Evolutionary conservation across 495 filamentous ascomycete species (phyloP).

Genomic region (Cercophora scortea): DNA sequence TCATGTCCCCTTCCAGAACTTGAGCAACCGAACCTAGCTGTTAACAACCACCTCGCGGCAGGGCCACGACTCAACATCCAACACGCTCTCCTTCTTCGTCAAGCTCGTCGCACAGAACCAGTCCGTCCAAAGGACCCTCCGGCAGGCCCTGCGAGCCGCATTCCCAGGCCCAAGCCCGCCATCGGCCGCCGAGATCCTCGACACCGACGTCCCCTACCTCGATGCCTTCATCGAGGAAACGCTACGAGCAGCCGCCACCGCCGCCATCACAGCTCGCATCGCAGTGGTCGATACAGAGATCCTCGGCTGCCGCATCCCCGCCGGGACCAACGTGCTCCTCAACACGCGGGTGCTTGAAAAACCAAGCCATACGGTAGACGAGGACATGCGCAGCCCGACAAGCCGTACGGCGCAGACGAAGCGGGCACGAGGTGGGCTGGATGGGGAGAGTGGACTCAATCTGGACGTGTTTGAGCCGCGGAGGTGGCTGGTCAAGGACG

Average conservation of each 20-base stretch:
- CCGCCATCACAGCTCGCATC: slow-evolving; percentile 13
- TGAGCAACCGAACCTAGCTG: neutral
- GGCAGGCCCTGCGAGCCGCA: slow-evolving; percentile 9
- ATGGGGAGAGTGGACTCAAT: slow-evolving; percentile 8
- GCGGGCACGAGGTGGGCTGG: slow-evolving; percentile 6
- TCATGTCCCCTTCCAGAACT: neutral
- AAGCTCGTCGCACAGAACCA: slow-evolving; percentile 24
- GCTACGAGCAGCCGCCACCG: slow-evolving; percentile 17
- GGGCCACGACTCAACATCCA: slow-evolving; percentile 21
- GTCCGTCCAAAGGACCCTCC: slow-evolving; percentile 15
- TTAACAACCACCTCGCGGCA: neutral
- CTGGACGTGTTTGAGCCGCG: slow-evolving; percentile 18
- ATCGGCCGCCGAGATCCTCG: slow-evolving; percentile 16
- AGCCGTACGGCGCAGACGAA: slow-evolving; percentile 14
- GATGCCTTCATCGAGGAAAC: slow-evolving; percentile 30
- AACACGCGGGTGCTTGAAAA: slow-evolving; percentile 5
- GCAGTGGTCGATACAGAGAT: slow-evolving; percentile 24
- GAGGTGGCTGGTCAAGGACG: slow-evolving; percentile 22
- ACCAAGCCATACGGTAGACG: neutral
- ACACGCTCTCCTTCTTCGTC: slow-evolving; percentile 26
- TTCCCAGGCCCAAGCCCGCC: slow-evolving; percentile 3
- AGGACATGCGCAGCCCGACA: slow-evolving; percentile 9
- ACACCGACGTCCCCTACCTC: slow-evolving; percentile 26
- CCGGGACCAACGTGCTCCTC: slow-evolving; percentile 21
- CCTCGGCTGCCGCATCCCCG: slow-evolving; percentile 24